Percentiles rank a stretch among this genome's conserved stretches.
Conservation (phyloP, 495 filamentous ascomycete species). For the Annulohypoxylon stygium region DNA sequence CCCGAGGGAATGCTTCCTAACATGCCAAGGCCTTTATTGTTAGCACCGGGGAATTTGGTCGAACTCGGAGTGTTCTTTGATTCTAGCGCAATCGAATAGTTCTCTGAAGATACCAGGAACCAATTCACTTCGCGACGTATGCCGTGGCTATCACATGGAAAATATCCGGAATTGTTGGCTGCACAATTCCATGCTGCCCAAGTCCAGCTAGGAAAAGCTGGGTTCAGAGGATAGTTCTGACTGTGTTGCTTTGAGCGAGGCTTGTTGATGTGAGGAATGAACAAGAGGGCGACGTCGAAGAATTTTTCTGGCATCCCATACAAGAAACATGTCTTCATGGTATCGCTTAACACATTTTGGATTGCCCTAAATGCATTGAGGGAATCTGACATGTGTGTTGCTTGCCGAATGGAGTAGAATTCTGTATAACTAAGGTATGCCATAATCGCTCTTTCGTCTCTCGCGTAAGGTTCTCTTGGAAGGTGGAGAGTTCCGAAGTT, state of each 20-base stretch:
- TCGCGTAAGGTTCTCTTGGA: not conserved
- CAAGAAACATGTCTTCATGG: not conserved
- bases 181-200: constrained; percentile 4
- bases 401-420: not conserved
- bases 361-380: not conserved
- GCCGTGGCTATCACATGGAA: not conserved
- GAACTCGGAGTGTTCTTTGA: not conserved
- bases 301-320: constrained; percentile 1
- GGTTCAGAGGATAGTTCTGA: not conserved
- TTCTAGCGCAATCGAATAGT: not conserved
- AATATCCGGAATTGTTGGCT: not conserved
- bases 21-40: not conserved
- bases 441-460: not conserved
- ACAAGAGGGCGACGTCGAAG: not conserved
- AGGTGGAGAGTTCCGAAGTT: not conserved
- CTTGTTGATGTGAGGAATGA: not conserved
- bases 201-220: not conserved
- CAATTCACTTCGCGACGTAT: not conserved
- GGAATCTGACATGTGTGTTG: not conserved
- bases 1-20: not conserved
- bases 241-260: not conserved
- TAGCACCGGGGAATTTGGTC: not conserved
- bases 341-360: not conserved
- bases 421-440: not conserved
- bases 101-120: not conserved